A percentile compares a stretch with the other conserved stretches of the same genome.
These are phyloP conservation scores for Chlorella vulgaris DNA, from an alignment of 139 green algal species.

Conservation along the genomic window DNA sequence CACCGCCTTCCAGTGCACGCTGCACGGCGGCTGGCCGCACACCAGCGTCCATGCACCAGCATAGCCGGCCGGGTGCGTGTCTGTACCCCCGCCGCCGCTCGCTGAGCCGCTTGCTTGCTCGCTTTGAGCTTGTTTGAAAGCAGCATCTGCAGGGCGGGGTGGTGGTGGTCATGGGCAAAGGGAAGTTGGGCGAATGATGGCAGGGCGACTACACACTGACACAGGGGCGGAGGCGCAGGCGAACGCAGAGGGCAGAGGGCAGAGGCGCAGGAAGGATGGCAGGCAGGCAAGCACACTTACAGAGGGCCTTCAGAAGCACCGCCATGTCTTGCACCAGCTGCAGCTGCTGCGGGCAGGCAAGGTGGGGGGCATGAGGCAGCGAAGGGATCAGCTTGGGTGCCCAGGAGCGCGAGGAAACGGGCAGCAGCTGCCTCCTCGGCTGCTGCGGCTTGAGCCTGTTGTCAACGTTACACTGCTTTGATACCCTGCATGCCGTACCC, in stretches of 20 bases:
- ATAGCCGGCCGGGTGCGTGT: neutral
- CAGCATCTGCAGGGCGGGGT: neutral
- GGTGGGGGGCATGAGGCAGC: neutral
- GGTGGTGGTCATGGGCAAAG: too few species aligned
- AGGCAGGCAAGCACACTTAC: neutral
- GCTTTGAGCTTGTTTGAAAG: neutral
- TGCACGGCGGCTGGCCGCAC: neutral
- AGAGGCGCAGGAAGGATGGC: neutral
- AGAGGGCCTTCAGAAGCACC: neutral
- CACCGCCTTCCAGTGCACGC: neutral
- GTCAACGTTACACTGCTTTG: too few species aligned
- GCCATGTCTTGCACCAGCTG: neutral
- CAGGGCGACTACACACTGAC: too few species aligned
- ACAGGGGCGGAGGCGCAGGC: too few species aligned
- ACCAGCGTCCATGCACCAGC: conserved; percentile 5
- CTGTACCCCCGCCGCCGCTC: neutral
- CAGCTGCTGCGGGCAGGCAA: conserved; percentile 8
- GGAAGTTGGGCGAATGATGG: too few species aligned
- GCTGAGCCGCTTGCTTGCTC: neutral
- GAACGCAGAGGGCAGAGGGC: neutral
- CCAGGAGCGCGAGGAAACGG: too few species aligned
- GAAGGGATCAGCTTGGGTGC: too few species aligned
- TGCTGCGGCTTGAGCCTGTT: too few species aligned
- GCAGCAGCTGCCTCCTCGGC: too few species aligned
- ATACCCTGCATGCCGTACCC: too few species aligned